phyloP scores from a whole-genome alignment of 176 grass and related monocot genomes.

The Carex kokanica region DNA sequence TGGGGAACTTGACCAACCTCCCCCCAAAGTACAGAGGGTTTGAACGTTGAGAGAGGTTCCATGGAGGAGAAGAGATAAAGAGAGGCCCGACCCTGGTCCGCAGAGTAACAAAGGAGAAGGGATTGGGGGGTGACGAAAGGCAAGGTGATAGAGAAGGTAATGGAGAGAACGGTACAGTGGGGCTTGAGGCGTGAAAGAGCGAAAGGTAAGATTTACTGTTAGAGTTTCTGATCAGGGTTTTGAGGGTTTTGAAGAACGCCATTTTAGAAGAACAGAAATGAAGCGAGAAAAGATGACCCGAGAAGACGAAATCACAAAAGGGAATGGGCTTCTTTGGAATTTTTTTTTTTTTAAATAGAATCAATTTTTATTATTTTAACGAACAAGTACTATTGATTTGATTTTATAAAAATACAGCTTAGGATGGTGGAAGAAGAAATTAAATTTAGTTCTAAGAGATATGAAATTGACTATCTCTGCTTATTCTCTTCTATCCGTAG shows the following conservation, averaged over 20 bases:
- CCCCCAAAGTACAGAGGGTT: slow-evolving; percentile 57
- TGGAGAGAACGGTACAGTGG: slow-evolving; percentile 26
- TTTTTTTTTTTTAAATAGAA: too few relatives aligned
- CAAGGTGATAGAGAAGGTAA: slow-evolving; percentile 27
- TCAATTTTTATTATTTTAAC: too few relatives aligned
- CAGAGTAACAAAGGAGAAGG: background rate
- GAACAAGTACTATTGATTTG: too few relatives aligned
- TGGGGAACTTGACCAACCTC: slow-evolving; percentile 35
- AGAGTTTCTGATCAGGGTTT: slow-evolving; percentile 39
- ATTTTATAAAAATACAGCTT: too few relatives aligned
- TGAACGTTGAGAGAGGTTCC: slow-evolving; percentile 60
- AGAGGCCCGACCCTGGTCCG: slow-evolving; percentile 33
- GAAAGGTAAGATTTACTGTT: background rate
- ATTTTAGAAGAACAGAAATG: slow-evolving; percentile 15
- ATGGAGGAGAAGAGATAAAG: slow-evolving; percentile 58
- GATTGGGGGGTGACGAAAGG: slow-evolving; percentile 10
- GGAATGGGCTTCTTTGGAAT: too few relatives aligned
- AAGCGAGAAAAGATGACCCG: background rate
- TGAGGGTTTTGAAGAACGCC: slow-evolving; percentile 63
- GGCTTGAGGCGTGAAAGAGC: slow-evolving; percentile 17
- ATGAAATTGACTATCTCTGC: too few relatives aligned
- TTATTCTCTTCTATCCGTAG: too few relatives aligned
- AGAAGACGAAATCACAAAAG: too few relatives aligned
- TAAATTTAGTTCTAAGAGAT: too few relatives aligned
- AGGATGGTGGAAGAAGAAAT: too few relatives aligned